Conservation (phyloP, 2,329 filamentous ascomycete species). For the Neophaeococcomyces mojaviensis region DNA sequence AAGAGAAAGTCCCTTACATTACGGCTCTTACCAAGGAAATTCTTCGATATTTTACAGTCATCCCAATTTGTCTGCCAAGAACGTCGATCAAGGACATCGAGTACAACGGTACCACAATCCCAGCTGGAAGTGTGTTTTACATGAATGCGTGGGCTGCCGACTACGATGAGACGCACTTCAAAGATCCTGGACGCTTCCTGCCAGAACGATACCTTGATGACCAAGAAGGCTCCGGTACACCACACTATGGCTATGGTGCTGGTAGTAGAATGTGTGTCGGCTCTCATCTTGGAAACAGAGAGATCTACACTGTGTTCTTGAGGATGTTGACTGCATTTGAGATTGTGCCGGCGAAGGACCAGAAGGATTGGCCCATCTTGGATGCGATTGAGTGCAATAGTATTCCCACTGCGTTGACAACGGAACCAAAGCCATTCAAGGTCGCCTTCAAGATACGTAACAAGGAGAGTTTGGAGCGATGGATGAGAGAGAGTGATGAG, state of each 20-base stretch:
- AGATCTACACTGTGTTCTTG: slow-evolving; percentile 55
- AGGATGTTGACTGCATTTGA: slow-evolving; percentile 53
- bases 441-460: slow-evolving; percentile 47
- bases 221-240: slow-evolving; percentile 45
- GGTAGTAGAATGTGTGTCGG: slow-evolving; percentile 59
- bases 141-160: slow-evolving; percentile 73
- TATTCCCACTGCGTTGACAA: slow-evolving; percentile 52
- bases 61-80: slow-evolving; percentile 69
- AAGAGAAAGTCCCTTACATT: slow-evolving; percentile 70
- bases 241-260: slow-evolving; percentile 56
- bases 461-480: slow-evolving; percentile 38
- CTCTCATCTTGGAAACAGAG: slow-evolving; percentile 55
- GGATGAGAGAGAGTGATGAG: slow-evolving; percentile 48
- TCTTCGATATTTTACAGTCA: slow-evolving; percentile 70
- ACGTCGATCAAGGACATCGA: slow-evolving; percentile 64
- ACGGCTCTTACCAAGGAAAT: slow-evolving; percentile 73
- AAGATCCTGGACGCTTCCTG: slow-evolving; percentile 54
- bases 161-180: slow-evolving; percentile 64
- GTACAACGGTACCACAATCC: slow-evolving; percentile 60
- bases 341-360: slow-evolving; percentile 43
- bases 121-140: slow-evolving; percentile 70
- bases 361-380: slow-evolving; percentile 45
- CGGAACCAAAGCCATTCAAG: slow-evolving; percentile 58
- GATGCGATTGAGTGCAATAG: slow-evolving; percentile 52
- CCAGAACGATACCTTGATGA: slow-evolving; percentile 62